A percentile compares a stretch with the other conserved stretches of the same genome.
Evolutionary conservation across 495 filamentous ascomycete species (phyloP).

Genomic region (Aspergillus diversus): DNA sequence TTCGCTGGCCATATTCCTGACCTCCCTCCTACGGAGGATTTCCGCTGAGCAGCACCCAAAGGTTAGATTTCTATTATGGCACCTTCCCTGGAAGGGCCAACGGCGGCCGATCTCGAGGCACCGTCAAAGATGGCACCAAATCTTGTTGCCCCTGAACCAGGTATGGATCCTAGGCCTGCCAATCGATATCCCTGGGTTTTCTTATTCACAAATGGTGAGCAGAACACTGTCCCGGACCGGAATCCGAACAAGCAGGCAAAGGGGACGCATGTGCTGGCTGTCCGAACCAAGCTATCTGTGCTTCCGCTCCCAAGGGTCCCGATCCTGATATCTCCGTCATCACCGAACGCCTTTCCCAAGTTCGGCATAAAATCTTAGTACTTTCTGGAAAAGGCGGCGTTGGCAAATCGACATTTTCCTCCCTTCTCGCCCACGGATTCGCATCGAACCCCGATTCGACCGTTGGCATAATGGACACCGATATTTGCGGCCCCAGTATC

Average conservation of each 20-base stretch:
- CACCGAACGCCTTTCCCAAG: conserved; percentile 74
- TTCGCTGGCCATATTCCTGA: background rate
- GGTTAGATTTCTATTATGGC: conserved; percentile 50
- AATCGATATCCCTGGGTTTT: background rate
- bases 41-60: background rate
- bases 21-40: too few relatives aligned
- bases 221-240: conserved; percentile 95
- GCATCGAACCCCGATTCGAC: conserved; percentile 73
- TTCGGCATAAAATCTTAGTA: conserved; percentile 89
- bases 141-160: conserved; percentile 91
- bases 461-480: conserved; percentile 94
- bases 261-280: conserved; percentile 90
- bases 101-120: conserved; percentile 66
- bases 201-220: conserved; percentile 1
- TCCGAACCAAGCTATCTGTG: conserved; percentile 94
- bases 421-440: conserved; percentile 84
- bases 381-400: conserved; percentile 96
- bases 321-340: conserved; percentile 93
- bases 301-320: conserved; percentile 90
- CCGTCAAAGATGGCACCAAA: conserved; percentile 72
- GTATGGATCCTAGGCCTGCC: conserved; percentile 35
- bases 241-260: conserved; percentile 82
- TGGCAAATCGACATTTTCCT: conserved; percentile 90
- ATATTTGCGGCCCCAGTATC: conserved; percentile 92
- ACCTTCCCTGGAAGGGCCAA: conserved; percentile 70